These are phyloP conservation scores for Nepenthes gracilis DNA, from an alignment of 148 eudicot genomes.

Conservation along the genomic window DNA sequence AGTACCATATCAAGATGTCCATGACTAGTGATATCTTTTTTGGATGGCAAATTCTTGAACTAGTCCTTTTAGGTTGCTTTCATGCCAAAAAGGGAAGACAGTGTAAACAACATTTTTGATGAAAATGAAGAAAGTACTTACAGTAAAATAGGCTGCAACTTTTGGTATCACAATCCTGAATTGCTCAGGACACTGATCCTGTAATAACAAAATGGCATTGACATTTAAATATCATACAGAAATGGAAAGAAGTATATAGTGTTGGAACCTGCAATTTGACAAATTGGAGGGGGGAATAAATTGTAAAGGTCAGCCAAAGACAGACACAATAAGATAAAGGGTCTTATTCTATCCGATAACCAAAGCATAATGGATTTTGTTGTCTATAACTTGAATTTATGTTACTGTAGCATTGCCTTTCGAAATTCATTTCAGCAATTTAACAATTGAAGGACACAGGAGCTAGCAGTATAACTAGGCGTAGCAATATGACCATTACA, in stretches of 20 bases:
- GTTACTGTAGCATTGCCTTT: too few species aligned
- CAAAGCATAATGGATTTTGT: not conserved
- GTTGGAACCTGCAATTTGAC: too few species aligned
- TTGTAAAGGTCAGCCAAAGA: not conserved
- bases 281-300: too few species aligned
- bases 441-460: too few species aligned
- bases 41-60: too few species aligned
- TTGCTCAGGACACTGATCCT: constrained; percentile 74
- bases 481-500: too few species aligned
- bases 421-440: too few species aligned
- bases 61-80: not conserved
- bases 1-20: too few species aligned
- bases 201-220: constrained; percentile 1
- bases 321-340: not conserved
- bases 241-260: constrained; percentile 1
- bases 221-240: not conserved
- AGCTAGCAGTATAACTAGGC: too few species aligned
- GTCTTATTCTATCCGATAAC: not conserved
- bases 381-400: too few species aligned
- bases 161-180: constrained; percentile 87
- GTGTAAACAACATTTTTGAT: not conserved
- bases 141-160: constrained; percentile 97
- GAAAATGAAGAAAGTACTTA: constrained; percentile 16
- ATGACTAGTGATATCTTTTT: too few species aligned
- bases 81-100: not conserved